A percentile compares a stretch with the other conserved stretches of the same genome.
phyloP scores from a whole-genome alignment of 805 yeast genomes.

The Spathaspora arborariae region DNA sequence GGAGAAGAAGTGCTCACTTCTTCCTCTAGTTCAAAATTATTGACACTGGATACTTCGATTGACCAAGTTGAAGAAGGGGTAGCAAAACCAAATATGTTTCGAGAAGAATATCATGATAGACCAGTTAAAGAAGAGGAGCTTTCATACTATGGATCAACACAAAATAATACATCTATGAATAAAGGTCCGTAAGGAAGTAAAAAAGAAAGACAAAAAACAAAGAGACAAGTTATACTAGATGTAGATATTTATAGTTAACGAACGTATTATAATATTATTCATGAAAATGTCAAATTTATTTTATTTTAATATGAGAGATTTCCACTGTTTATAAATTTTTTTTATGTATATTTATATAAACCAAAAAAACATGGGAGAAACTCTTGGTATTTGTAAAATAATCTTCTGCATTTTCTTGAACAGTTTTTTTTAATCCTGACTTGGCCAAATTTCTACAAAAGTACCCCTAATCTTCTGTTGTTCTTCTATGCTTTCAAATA shows the following conservation, averaged over 20 bases:
- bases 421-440: not conserved
- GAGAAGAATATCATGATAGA: not conserved
- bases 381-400: too few relatives aligned
- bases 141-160: not conserved
- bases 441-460: slow-evolving; percentile 17
- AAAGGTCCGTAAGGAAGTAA: not conserved
- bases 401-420: not conserved
- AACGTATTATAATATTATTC: not conserved
- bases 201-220: not conserved
- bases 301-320: too few relatives aligned
- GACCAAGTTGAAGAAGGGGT: not conserved
- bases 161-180: not conserved
- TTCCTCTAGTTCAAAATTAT: not conserved
- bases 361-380: not conserved
- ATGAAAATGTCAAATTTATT: not conserved
- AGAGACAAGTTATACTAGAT: not conserved
- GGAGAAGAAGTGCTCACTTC: not conserved
- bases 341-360: not conserved
- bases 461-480: slow-evolving; percentile 75
- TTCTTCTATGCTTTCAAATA: slow-evolving; percentile 76
- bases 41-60: not conserved
- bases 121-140: not conserved
- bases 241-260: not conserved
- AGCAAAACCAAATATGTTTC: not conserved
- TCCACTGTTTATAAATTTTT: not conserved